Percentiles rank a stretch among this genome's conserved stretches.
Evolutionary conservation across 2,329 filamentous ascomycete species (phyloP).

Genomic region (Piedraia hortae): DNA sequence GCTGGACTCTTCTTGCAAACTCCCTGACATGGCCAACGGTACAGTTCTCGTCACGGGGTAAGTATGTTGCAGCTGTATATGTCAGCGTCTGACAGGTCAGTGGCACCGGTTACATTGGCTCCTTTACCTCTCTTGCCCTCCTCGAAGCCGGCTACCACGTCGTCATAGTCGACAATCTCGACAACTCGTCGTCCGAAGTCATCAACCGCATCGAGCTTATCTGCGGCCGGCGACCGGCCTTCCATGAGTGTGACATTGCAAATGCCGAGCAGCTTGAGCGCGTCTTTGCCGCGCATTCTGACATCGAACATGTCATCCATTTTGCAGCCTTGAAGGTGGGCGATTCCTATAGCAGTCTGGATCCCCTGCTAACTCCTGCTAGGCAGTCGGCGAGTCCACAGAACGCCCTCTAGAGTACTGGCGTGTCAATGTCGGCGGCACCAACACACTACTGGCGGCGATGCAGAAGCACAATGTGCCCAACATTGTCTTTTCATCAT

Average conservation of each 20-base stretch:
- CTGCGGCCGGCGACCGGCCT: slow-evolving; percentile 59
- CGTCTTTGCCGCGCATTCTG: slow-evolving; percentile 67
- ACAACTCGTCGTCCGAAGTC: slow-evolving; percentile 83
- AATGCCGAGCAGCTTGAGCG: slow-evolving; percentile 58
- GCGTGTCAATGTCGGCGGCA: slow-evolving; percentile 83
- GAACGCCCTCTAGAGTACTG: slow-evolving; percentile 96
- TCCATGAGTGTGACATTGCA: slow-evolving; percentile 70
- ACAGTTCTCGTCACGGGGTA: too few species aligned
- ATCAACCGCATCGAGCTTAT: slow-evolving; percentile 90
- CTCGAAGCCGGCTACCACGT: slow-evolving; percentile 90
- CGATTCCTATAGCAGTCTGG: slow-evolving; percentile 24
- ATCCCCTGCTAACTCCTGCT: too few species aligned
- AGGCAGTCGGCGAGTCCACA: slow-evolving; percentile 87
- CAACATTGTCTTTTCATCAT: slow-evolving; percentile 97
- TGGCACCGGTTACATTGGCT: slow-evolving; percentile 97
- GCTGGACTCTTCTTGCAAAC: too few species aligned
- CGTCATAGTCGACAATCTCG: slow-evolving; percentile 83
- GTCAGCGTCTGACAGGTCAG: too few species aligned
- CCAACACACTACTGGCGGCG: slow-evolving; percentile 55
- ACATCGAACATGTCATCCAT: slow-evolving; percentile 95
- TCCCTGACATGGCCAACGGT: too few species aligned
- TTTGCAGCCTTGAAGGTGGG: slow-evolving; percentile 82
- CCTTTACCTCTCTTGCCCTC: slow-evolving; percentile 77
- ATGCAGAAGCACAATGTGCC: slow-evolving; percentile 78
- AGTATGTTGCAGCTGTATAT: too few species aligned